These are phyloP conservation scores for Adenanthera pavonina DNA, from an alignment of 306 rosid species.

Conservation along the genomic window DNA sequence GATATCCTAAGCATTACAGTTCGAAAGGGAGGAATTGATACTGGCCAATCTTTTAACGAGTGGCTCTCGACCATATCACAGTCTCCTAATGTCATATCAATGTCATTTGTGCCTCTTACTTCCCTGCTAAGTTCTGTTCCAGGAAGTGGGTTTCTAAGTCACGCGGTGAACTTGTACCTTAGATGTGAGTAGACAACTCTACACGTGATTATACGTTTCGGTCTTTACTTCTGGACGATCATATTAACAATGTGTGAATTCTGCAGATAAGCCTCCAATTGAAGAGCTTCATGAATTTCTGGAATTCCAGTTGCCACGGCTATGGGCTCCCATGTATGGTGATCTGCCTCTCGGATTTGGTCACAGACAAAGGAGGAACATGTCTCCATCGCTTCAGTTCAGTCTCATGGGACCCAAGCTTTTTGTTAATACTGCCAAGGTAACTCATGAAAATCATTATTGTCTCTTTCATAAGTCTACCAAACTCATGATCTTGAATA, in stretches of 20 bases:
- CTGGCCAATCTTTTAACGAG: conserved; percentile 63
- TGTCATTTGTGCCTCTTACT: conserved; percentile 89
- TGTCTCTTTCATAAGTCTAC: not conserved
- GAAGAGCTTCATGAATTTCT: conserved; percentile 94
- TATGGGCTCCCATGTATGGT: conserved; percentile 92
- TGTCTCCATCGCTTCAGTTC: conserved; percentile 81
- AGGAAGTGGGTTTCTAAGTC: conserved; percentile 85
- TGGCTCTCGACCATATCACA: conserved; percentile 90
- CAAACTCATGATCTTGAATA: too few species aligned
- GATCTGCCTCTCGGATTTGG: conserved; percentile 77
- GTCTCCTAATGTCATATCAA: conserved; percentile 72
- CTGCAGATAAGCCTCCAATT: conserved; percentile 84
- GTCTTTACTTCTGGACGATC: not conserved
- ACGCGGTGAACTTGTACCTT: conserved; percentile 86
- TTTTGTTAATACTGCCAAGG: conserved; percentile 74
- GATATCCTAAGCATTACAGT: conserved; percentile 58
- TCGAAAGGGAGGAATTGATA: conserved; percentile 79
- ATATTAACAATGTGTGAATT: conserved; percentile 21
- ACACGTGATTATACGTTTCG: not conserved
- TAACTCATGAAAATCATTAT: too few species aligned
- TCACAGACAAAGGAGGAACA: conserved; percentile 59
- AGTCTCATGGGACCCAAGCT: conserved; percentile 88
- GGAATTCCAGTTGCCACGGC: conserved; percentile 88
- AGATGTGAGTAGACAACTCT: conserved; percentile 67
- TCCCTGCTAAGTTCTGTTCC: conserved; percentile 73